phyloP scores from a whole-genome alignment of 1,284 basidiomycete species.

The Microbotryomycetes sp. region DNA sequence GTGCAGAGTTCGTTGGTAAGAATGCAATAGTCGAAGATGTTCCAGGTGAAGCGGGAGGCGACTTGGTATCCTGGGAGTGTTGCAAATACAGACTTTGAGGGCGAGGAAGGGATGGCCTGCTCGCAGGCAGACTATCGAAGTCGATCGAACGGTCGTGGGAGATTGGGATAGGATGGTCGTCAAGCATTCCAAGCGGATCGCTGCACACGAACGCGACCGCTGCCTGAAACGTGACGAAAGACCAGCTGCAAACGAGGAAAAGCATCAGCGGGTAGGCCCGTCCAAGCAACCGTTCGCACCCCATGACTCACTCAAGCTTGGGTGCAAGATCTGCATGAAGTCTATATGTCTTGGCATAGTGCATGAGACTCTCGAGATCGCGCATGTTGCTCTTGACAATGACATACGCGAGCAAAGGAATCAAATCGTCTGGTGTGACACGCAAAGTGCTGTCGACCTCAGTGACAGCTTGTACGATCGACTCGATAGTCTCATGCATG shows the following conservation, averaged over 20 bases:
- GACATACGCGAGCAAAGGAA: constrained; percentile 5
- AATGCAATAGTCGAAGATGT: not conserved
- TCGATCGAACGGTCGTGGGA: too few species aligned
- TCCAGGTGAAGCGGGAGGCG: not conserved
- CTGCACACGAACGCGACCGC: constrained; percentile 8
- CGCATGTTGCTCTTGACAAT: constrained; percentile 1
- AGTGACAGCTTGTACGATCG: constrained; percentile 3
- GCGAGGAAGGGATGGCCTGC: not conserved
- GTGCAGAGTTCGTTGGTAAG: not conserved
- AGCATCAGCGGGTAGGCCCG: not conserved
- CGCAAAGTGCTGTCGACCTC: not conserved
- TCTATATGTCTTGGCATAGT: constrained; percentile 12
- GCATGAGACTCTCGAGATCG: constrained; percentile 9
- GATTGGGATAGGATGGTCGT: not conserved
- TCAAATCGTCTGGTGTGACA: constrained; percentile 10
- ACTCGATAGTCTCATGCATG: constrained; percentile 2
- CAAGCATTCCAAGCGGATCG: constrained; percentile 1
- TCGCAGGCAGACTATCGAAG: too few species aligned
- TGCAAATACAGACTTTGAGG: not conserved
- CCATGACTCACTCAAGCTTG: constrained; percentile 5
- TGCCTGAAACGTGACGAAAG: constrained; percentile 11
- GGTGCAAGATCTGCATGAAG: constrained; percentile 1
- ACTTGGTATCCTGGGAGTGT: too few species aligned
- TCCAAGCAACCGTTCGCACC: not conserved
- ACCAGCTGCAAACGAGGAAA: not conserved